Conservation (phyloP, 2,329 filamentous ascomycete genomes). For the Emydomyces testavorans region DNA sequence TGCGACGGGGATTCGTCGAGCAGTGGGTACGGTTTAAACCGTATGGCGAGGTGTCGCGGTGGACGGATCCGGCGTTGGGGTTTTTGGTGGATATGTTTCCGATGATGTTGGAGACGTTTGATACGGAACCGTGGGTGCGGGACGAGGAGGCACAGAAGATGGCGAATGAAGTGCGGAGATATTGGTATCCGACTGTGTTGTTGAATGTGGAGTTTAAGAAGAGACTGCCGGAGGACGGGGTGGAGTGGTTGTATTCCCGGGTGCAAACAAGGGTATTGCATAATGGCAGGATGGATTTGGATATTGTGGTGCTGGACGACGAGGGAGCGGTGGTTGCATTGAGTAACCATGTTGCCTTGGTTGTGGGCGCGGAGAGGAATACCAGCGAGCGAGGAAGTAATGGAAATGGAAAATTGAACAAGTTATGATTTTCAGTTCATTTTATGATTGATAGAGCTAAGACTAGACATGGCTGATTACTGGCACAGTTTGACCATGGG, state of each 20-base stretch:
- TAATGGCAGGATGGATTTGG: conserved; percentile 63
- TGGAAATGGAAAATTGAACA: conserved; percentile 18
- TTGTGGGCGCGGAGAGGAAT: conserved; percentile 54
- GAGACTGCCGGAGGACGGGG: conserved; percentile 52
- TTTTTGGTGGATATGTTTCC: conserved; percentile 60
- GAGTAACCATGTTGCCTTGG: conserved; percentile 56
- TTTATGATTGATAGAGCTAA: not conserved
- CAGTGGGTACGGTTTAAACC: conserved; percentile 56
- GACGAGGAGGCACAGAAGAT: conserved; percentile 18
- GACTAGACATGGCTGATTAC: not conserved
- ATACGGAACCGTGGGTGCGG: conserved; percentile 17
- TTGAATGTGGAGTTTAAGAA: conserved; percentile 71
- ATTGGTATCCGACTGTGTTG: conserved; percentile 67
- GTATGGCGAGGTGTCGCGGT: conserved; percentile 34
- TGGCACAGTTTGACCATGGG: too few species aligned
- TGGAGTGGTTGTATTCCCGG: conserved; percentile 60
- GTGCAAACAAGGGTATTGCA: conserved; percentile 54
- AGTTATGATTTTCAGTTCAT: conserved; percentile 11
- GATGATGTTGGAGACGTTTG: conserved; percentile 47
- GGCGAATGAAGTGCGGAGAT: conserved; percentile 29
- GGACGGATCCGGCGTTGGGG: conserved; percentile 53
- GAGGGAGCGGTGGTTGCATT: conserved; percentile 54
- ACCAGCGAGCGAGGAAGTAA: conserved; percentile 36
- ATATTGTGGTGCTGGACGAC: conserved; percentile 56
- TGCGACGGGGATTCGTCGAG: conserved; percentile 38